A percentile compares a stretch with the other conserved stretches of the same genome.
These are phyloP conservation scores for Dactylonectria estremocensis DNA, from an alignment of 2,329 filamentous ascomycete genomes.

Conservation along the genomic window DNA sequence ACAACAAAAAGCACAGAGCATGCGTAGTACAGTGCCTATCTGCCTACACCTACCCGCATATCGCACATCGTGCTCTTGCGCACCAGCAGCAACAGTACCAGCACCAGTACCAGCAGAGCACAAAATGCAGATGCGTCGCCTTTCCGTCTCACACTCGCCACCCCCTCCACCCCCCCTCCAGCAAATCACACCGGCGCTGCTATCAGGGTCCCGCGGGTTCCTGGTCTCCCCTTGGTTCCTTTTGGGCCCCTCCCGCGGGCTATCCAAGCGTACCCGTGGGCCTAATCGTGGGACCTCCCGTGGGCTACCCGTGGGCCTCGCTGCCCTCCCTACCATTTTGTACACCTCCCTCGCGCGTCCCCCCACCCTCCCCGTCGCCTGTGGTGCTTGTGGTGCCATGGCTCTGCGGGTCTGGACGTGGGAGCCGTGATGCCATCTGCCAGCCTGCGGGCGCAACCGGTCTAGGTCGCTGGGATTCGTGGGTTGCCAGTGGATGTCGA, in stretches of 20 bases:
- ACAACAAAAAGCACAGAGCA: background rate
- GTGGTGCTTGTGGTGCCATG: slow-evolving; percentile 46
- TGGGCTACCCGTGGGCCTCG: slow-evolving; percentile 35
- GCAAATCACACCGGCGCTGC: slow-evolving; percentile 38
- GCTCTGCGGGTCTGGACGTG: slow-evolving; percentile 48
- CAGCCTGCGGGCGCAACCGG: slow-evolving; percentile 48
- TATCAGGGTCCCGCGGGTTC: slow-evolving; percentile 41
- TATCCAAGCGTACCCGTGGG: slow-evolving; percentile 23
- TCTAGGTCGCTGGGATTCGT: slow-evolving; percentile 45
- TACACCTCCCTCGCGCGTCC: slow-evolving; percentile 24
- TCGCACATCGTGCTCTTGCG: too few relatives aligned
- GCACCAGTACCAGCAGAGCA: background rate
- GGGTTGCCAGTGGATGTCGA: slow-evolving; percentile 41
- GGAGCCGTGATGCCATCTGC: slow-evolving; percentile 51
- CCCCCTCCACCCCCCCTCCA: slow-evolving; percentile 15
- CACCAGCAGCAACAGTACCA: too few relatives aligned
- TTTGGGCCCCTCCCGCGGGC: slow-evolving; percentile 25
- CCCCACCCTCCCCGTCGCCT: slow-evolving; percentile 40
- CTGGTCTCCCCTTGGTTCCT: slow-evolving; percentile 41
- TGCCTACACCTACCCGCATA: too few relatives aligned
- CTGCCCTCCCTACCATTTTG: slow-evolving; percentile 23
- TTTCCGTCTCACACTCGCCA: slow-evolving; percentile 12
- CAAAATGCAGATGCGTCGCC: slow-evolving; percentile 13
- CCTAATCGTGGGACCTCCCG: slow-evolving; percentile 33
- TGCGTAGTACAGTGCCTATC: too few relatives aligned